Percentiles rank a stretch among this genome's conserved stretches.
These are phyloP conservation scores for Trichoderma asperellum DNA, from an alignment of 2,329 filamentous ascomycete genomes.

Conservation along the genomic window DNA sequence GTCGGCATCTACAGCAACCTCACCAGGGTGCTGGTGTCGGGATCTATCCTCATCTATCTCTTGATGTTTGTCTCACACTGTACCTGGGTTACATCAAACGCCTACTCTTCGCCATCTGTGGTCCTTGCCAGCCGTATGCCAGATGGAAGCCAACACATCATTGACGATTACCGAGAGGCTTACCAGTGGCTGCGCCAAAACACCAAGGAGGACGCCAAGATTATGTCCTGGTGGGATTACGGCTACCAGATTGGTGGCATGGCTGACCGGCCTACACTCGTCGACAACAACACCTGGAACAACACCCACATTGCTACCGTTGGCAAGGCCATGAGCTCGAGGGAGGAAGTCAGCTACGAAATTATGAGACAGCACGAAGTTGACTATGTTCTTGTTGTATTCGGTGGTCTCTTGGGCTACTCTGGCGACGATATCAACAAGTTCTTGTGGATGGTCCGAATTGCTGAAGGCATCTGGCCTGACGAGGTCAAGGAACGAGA, in stretches of 20 bases:
- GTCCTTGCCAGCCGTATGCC: constrained; percentile 90
- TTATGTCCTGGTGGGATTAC: constrained; percentile 99
- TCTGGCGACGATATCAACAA: constrained; percentile 99
- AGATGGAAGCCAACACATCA: constrained; percentile 96
- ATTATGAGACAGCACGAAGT: constrained; percentile 99
- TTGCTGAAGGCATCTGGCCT: constrained; percentile 99
- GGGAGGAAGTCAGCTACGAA: constrained; percentile 96
- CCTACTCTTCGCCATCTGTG: constrained; percentile 96
- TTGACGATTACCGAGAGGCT: constrained; percentile 98
- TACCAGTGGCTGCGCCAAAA: constrained; percentile 99
- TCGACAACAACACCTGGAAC: constrained; percentile 99
- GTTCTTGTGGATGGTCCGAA: constrained; percentile 99
- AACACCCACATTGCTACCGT: constrained; percentile 99
- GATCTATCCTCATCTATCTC: constrained; percentile 75
- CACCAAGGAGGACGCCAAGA: constrained; percentile 90
- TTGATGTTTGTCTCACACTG: constrained; percentile 95
- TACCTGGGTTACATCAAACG: constrained; percentile 99
- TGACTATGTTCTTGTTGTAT: constrained; percentile 97
- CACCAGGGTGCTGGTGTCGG: constrained; percentile 79
- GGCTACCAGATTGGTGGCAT: constrained; percentile 99
- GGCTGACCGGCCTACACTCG: constrained; percentile 94
- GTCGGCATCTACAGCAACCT: constrained; percentile 82
- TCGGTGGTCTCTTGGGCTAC: constrained; percentile 93
- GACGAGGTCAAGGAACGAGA: constrained; percentile 96
- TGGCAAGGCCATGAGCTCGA: constrained; percentile 97